A percentile compares a stretch with the other conserved stretches of the same genome.
Conservation (phyloP, 805 yeast species). For the Kluyveromyces siamensis region DNA sequence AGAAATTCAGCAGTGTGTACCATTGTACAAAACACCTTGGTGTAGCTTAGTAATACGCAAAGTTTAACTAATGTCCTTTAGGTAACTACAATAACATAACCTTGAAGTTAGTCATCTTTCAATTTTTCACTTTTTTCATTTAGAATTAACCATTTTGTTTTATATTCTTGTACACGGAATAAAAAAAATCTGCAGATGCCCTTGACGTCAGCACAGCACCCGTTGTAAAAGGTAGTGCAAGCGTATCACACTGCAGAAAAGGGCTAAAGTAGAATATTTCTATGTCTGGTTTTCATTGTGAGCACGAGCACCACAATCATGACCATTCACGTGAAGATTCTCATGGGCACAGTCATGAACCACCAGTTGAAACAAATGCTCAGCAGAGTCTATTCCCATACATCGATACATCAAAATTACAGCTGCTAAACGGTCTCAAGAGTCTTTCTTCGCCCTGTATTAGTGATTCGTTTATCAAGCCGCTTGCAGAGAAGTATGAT, state of each 20-base stretch:
- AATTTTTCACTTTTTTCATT: too few relatives aligned
- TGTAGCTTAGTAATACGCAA: too few relatives aligned
- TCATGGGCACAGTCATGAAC: constrained; percentile 36
- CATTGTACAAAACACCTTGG: neutral
- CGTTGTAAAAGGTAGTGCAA: too few relatives aligned
- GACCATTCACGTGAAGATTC: constrained; percentile 18
- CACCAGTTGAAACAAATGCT: constrained; percentile 63
- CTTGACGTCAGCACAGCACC: too few relatives aligned
- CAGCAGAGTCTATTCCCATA: constrained; percentile 57
- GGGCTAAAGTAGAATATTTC: neutral
- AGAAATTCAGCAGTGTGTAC: constrained; percentile 69
- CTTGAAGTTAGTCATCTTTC: too few relatives aligned
- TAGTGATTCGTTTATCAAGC: constrained; percentile 41
- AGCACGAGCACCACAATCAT: constrained; percentile 21
- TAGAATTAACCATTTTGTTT: too few relatives aligned
- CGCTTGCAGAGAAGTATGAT: constrained; percentile 40
- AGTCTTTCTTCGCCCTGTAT: constrained; percentile 32
- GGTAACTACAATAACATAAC: too few relatives aligned
- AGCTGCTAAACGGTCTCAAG: constrained; percentile 55
- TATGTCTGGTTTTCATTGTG: constrained; percentile 27
- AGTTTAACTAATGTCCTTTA: too few relatives aligned
- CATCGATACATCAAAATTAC: constrained; percentile 51
- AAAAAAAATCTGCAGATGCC: too few relatives aligned
- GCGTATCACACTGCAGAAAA: neutral
- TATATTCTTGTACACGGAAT: too few relatives aligned